Percentiles rank a stretch among this genome's conserved stretches.
Evolutionary conservation across 805 yeast species (phyloP).

Genomic region (Monosporozyma aerobia): DNA sequence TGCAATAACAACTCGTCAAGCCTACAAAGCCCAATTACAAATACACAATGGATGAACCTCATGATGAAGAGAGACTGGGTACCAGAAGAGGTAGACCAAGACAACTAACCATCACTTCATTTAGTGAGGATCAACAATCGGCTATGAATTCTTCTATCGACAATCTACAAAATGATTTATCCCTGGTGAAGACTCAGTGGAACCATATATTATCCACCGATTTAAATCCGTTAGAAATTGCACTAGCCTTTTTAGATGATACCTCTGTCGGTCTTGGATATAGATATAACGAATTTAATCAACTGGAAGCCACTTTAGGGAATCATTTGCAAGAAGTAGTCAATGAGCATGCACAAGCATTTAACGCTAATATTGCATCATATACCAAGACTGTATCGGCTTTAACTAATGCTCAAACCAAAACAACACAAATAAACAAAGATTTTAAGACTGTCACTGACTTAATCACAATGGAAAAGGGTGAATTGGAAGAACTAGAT

Average conservation of each 20-base stretch:
- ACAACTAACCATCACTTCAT: slow-evolving; percentile 24
- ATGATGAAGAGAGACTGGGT: not conserved
- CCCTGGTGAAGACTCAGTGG: slow-evolving; percentile 38
- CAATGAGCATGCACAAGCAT: slow-evolving; percentile 71
- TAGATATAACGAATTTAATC: slow-evolving; percentile 55
- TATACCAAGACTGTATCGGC: slow-evolving; percentile 62
- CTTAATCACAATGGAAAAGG: slow-evolving; percentile 46
- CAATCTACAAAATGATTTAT: slow-evolving; percentile 22
- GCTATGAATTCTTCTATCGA: slow-evolving; percentile 26
- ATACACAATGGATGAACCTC: not conserved
- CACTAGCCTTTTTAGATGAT: slow-evolving; percentile 72
- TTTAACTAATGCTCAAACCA: slow-evolving; percentile 56
- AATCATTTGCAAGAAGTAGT: slow-evolving; percentile 58
- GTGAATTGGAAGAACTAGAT: slow-evolving; percentile 54
- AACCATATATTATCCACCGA: slow-evolving; percentile 40
- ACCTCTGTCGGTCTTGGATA: slow-evolving; percentile 88
- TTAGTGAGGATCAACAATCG: slow-evolving; percentile 21
- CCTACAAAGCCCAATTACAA: not conserved
- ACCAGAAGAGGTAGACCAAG: slow-evolving; percentile 19
- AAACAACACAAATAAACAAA: slow-evolving; percentile 39
- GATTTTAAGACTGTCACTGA: slow-evolving; percentile 41
- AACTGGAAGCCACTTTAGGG: slow-evolving; percentile 49
- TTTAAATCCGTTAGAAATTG: slow-evolving; percentile 78
- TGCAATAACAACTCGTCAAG: too few relatives aligned
- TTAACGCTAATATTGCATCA: slow-evolving; percentile 78